Base-by-base conservation (phyloP, 306 rosid genomes). In the Acacia acuminata region DNA sequence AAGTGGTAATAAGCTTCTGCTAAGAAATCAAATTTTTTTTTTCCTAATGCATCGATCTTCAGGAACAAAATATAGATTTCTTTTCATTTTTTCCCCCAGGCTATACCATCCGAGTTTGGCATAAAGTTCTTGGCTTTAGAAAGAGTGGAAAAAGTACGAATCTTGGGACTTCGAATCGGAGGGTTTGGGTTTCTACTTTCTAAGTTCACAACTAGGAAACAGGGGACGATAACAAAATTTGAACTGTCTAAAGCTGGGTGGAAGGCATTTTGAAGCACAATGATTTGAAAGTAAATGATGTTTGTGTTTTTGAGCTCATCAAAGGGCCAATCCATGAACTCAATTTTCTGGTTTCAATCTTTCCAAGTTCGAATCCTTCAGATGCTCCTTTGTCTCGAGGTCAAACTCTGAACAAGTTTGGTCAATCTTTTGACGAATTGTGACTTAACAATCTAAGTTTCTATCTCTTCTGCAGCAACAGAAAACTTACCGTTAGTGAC, bases 231-330 rank as follows among this genome's bases (percentile, higher is more conserved):
- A 3, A 32, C 44, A 66, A 34, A 7, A 1, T 66, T 34, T 66
- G 44, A 66, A 34, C 45, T 66, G 47, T 66, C 47, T 17, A 8
- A 0, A 3, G 0, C 2, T 66, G 24, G 72, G 25, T 34, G 44
- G 22, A 36, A 17, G 24, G 25, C 44, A 34, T 66, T 66, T 34
- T 19, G 25, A 66, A 16, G 45, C 47, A 16, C 47, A 66, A 34
- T 66, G 45, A 34, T 12, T 36, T 66, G 44, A 66, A 66, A 34
- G 72, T 36, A 4, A 44, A 36, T 34, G 47, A 36, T 66, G 72
- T 34, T 79, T 84, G 87, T 43, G 63, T 11, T 45, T 79, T 84
- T 84, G 81, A 79, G 74, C 78, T 84, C 73, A 84, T 58, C 27
- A 8, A n/a, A 20, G 69, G 3, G 43, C 10, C 1, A 24, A 45